A percentile compares a stretch with the other conserved stretches of the same genome.
These are phyloP conservation scores for Symbiotaphrina buchneri DNA, from an alignment of 495 filamentous ascomycete genomes.

Conservation along the genomic window DNA sequence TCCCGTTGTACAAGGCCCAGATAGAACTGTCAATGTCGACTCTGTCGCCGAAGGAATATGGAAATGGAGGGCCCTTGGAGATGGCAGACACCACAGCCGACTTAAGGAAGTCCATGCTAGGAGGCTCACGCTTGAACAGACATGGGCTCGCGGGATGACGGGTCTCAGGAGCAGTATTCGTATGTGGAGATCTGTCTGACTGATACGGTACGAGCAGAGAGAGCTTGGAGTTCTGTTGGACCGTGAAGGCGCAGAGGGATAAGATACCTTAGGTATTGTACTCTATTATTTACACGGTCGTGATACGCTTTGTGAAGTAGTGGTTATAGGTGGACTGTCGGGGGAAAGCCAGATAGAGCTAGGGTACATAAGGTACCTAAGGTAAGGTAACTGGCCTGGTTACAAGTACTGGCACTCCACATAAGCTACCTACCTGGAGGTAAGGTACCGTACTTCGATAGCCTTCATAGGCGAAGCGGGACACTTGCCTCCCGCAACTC, in stretches of 20 bases:
- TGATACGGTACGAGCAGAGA: not conserved
- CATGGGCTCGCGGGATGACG: not conserved
- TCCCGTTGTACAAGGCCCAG: constrained; percentile 84
- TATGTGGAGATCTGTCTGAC: not conserved
- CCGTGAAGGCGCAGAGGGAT: not conserved
- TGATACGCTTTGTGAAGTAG: constrained; percentile 1
- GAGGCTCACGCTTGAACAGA: constrained; percentile 1
- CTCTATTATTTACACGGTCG: not conserved
- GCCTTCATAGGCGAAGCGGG: too few species aligned
- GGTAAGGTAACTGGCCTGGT: too few species aligned
- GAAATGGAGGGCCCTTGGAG: constrained; percentile 78
- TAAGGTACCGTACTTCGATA: too few species aligned
- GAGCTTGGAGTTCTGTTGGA: not conserved
- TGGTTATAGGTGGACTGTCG: too few species aligned
- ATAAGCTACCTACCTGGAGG: too few species aligned
- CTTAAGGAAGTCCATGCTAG: constrained; percentile 87
- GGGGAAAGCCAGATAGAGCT: too few species aligned
- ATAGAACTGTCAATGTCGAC: constrained; percentile 76
- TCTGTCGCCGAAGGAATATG: constrained; percentile 76
- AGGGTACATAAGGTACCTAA: too few species aligned
- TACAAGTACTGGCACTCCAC: too few species aligned
- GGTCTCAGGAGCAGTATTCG: not conserved
- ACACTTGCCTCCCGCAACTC: too few species aligned
- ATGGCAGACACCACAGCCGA: constrained; percentile 93
- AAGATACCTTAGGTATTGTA: not conserved